A percentile compares a stretch with the other conserved stretches of the same genome.
These are phyloP conservation scores for Leccinum ochraceum DNA, from an alignment of 768 basidiomycete species.

Conservation along the genomic window DNA sequence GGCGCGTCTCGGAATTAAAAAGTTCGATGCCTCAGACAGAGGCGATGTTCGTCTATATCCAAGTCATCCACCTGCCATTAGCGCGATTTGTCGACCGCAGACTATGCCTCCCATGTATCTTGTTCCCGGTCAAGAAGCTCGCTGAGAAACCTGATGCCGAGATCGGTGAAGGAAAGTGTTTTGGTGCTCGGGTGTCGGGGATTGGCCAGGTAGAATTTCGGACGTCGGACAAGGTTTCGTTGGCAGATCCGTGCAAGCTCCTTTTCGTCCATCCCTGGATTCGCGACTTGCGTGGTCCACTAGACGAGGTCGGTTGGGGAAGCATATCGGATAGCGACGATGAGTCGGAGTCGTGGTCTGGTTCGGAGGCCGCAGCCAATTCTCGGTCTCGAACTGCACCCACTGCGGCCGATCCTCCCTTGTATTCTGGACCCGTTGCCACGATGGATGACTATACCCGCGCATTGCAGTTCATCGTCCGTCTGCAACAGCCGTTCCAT, in stretches of 20 bases:
- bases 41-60: no score
- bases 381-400: not conserved
- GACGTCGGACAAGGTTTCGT: not conserved
- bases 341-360: not conserved
- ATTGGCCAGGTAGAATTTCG: not conserved
- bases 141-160: no score
- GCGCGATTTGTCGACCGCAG: no score
- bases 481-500: no score
- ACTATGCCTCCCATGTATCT: no score
- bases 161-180: no score
- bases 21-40: no score
- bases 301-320: not conserved
- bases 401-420: not conserved
- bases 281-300: constrained; percentile 4
- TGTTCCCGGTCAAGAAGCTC: no score
- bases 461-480: constrained; percentile 8
- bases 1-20: no score
- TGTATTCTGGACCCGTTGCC: no score
- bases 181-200: no score
- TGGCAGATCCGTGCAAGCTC: not conserved
- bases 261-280: constrained; percentile 15
- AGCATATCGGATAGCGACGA: not conserved
- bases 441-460: not conserved
- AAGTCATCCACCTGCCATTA: no score
- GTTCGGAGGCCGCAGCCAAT: not conserved